Conservation (phyloP, 805 yeast species). For the Myxozyma melibiosi region DNA sequence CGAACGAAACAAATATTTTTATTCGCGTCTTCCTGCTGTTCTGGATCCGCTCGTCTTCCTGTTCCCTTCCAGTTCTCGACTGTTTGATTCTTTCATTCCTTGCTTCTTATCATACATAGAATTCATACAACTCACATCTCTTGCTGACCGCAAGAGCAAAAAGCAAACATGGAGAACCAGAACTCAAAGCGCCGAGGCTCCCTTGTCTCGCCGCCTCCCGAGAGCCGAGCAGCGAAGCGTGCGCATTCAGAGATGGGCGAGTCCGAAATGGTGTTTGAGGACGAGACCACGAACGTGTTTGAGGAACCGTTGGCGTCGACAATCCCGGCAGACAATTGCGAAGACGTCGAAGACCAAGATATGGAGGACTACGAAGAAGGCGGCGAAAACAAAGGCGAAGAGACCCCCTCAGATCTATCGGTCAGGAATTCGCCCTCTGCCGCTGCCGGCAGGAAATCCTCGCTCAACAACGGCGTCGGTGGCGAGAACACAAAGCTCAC, state of each 20-base stretch:
- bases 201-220: conserved; percentile 5
- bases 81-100: background rate
- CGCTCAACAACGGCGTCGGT: background rate
- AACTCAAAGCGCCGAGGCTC: conserved; percentile 14
- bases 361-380: conserved; percentile 5
- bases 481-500: background rate
- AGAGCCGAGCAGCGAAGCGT: conserved; percentile 9
- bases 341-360: conserved; percentile 4
- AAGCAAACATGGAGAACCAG: background rate
- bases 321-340: background rate
- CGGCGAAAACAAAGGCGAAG: conserved; percentile 6
- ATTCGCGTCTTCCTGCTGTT: background rate
- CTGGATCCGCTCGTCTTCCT: background rate
- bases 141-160: too few relatives aligned
- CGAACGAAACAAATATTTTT: background rate
- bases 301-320: background rate
- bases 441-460: background rate
- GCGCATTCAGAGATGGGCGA: conserved; percentile 7
- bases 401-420: conserved; percentile 6
- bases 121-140: too few relatives aligned
- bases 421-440: conserved; percentile 1
- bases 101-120: background rate
- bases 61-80: background rate
- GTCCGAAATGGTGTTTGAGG: conserved; percentile 1
- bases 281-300: background rate